Evolutionary conservation across 164 flowering plant species (phyloP).

Genomic region (Cinnamomum chago): DNA sequence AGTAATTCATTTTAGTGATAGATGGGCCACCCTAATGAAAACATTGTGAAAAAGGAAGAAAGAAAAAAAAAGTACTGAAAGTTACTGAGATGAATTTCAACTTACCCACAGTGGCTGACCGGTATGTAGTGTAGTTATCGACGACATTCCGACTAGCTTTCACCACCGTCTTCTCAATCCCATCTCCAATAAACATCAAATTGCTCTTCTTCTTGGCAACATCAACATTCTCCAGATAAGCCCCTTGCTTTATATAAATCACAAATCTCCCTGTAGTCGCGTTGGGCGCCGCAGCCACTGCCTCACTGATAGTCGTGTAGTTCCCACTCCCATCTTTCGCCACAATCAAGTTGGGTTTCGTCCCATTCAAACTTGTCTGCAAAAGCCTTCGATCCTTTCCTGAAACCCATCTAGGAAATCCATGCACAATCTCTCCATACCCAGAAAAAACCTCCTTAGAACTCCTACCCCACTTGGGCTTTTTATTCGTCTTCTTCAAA

Average conservation of each 20-base stretch:
- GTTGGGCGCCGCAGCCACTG: constrained; percentile 73
- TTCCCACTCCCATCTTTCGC: constrained; percentile 92
- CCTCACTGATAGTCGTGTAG: constrained; percentile 64
- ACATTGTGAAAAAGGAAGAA: not conserved
- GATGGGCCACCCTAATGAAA: no score
- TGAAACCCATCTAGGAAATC: constrained; percentile 69
- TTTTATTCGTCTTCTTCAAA: constrained; percentile 42
- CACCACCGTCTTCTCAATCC: constrained; percentile 75
- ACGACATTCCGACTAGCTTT: constrained; percentile 72
- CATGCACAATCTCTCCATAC: constrained; percentile 34
- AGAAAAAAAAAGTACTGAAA: not conserved
- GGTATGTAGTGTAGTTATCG: constrained; percentile 85
- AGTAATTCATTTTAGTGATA: no score
- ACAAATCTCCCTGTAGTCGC: constrained; percentile 51
- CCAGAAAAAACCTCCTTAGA: constrained; percentile 32
- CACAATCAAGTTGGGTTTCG: constrained; percentile 45
- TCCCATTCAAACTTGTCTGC: constrained; percentile 32
- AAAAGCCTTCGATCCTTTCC: constrained; percentile 44
- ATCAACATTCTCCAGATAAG: constrained; percentile 76
- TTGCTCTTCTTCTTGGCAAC: constrained; percentile 52
- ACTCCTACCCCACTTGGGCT: not conserved
- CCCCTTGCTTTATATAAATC: constrained; percentile 79
- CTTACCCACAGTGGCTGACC: constrained; percentile 91
- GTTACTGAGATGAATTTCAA: not conserved
- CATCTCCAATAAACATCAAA: constrained; percentile 87